Conservation (phyloP, 2,329 filamentous ascomycete genomes). For the Colletotrichum tamarilloi region DNA sequence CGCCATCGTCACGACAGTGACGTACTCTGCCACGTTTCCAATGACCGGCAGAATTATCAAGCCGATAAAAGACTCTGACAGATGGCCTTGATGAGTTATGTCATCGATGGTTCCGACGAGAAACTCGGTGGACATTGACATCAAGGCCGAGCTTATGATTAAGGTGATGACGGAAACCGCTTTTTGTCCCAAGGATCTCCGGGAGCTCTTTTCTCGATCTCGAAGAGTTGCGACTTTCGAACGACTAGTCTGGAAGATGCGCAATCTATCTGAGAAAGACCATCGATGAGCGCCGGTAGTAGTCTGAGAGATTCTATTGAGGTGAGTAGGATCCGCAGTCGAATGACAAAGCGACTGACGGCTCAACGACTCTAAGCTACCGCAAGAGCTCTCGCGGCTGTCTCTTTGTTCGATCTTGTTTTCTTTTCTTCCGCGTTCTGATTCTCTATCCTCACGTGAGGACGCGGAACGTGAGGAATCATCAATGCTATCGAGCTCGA, state of each 20-base stretch:
- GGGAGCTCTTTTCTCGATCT: fast-evolving
- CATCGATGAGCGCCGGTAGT: constrained; percentile 27
- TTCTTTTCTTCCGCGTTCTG: not conserved
- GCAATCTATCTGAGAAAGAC: constrained; percentile 36
- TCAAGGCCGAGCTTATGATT: constrained; percentile 63
- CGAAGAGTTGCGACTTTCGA: not conserved
- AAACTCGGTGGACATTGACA: constrained; percentile 71
- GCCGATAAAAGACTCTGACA: constrained; percentile 70
- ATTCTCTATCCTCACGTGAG: constrained; percentile 3
- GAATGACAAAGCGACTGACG: constrained; percentile 43
- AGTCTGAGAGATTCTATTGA: constrained; percentile 39
- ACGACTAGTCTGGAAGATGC: constrained; percentile 35
- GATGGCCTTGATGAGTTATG: constrained; percentile 58
- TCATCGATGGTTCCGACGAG: constrained; percentile 69
- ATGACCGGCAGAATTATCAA: constrained; percentile 72
- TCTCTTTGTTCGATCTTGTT: not conserved
- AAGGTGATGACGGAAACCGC: constrained; percentile 61
- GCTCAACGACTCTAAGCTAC: constrained; percentile 36
- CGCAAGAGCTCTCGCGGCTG: constrained; percentile 35
- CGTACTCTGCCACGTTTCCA: constrained; percentile 72
- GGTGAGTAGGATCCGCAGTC: constrained; percentile 23
- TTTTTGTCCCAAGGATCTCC: constrained; percentile 22
- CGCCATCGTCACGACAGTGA: constrained; percentile 70
- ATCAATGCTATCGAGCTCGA: constrained; percentile 20
- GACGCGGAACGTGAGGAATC: constrained; percentile 1